Percentiles rank a stretch among this genome's conserved stretches.
Evolutionary conservation across 345 rosid genomes (phyloP).

Genomic region (Melastoma malabathricum): DNA sequence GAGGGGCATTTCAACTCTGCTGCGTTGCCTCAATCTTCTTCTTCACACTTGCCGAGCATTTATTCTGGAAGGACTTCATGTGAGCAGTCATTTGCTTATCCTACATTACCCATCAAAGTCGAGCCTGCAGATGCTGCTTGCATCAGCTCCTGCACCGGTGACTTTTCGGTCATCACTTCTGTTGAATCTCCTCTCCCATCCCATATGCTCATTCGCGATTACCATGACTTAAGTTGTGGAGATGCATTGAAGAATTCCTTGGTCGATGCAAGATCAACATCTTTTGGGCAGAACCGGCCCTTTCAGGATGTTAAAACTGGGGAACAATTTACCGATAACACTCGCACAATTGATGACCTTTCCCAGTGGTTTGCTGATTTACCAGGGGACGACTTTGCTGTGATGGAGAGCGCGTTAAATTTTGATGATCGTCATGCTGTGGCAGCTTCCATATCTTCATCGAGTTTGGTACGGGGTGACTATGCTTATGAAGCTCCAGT

Average conservation of each 20-base stretch:
- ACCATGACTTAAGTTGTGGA: not conserved
- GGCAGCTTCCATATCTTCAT: constrained; percentile 12
- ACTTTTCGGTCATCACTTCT: constrained; percentile 31
- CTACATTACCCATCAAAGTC: constrained; percentile 9
- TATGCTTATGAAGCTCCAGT: constrained; percentile 11
- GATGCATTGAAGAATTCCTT: constrained; percentile 8
- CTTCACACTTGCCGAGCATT: constrained; percentile 16
- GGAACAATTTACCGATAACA: constrained; percentile 25
- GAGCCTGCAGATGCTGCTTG: constrained; percentile 15
- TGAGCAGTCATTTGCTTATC: constrained; percentile 8
- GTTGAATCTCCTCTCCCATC: constrained; percentile 15
- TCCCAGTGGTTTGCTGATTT: constrained; percentile 39
- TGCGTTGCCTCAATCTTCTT: too few species aligned
- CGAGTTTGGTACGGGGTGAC: constrained; percentile 13
- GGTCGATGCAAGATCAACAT: constrained; percentile 6
- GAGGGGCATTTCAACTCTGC: constrained; percentile 22
- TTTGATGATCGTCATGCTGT: constrained; percentile 11
- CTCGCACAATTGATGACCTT: constrained; percentile 31
- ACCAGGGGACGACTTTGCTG: constrained; percentile 17
- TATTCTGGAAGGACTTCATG: constrained; percentile 13
- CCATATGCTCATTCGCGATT: constrained; percentile 5
- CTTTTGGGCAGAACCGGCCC: constrained; percentile 14
- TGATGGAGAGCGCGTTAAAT: constrained; percentile 3
- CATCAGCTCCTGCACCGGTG: constrained; percentile 26
- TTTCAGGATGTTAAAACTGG: constrained; percentile 25